phyloP scores from a whole-genome alignment of 345 rosid genomes.

The Melaleuca quinquenervia region DNA sequence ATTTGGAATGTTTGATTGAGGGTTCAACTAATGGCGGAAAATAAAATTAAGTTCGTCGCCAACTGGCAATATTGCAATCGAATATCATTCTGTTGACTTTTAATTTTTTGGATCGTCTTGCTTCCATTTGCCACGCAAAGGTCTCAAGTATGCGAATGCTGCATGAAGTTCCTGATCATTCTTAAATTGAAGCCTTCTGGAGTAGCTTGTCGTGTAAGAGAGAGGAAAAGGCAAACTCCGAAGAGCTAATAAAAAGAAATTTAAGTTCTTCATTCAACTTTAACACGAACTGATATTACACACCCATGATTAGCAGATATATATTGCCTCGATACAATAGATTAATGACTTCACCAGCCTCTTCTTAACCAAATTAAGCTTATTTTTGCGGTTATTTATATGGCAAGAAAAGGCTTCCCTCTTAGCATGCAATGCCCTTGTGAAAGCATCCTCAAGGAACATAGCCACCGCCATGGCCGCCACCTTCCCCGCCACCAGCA shows the following conservation, averaged over 20 bases:
- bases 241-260: neutral
- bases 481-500: slow-evolving; percentile 19
- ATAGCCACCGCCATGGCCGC: slow-evolving; percentile 12
- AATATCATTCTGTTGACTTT: neutral
- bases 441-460: neutral
- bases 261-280: neutral
- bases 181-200: neutral
- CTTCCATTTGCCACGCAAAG: neutral
- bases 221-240: neutral
- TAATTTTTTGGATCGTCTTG: neutral
- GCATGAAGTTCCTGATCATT: neutral
- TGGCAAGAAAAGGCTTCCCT: neutral
- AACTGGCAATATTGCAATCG: neutral
- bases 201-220: neutral
- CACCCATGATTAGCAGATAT: neutral
- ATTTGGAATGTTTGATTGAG: neutral
- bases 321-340: neutral
- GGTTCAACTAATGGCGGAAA: neutral
- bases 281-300: neutral
- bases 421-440: neutral
- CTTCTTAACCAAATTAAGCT: neutral
- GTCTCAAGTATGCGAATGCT: neutral
- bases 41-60: neutral
- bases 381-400: neutral
- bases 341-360: neutral